Evolutionary conservation across 2,329 filamentous ascomycete genomes (phyloP), one percentile per base, ranked within the genome.

Genomic region (Parasarocladium wereldwijsianum): DNA sequence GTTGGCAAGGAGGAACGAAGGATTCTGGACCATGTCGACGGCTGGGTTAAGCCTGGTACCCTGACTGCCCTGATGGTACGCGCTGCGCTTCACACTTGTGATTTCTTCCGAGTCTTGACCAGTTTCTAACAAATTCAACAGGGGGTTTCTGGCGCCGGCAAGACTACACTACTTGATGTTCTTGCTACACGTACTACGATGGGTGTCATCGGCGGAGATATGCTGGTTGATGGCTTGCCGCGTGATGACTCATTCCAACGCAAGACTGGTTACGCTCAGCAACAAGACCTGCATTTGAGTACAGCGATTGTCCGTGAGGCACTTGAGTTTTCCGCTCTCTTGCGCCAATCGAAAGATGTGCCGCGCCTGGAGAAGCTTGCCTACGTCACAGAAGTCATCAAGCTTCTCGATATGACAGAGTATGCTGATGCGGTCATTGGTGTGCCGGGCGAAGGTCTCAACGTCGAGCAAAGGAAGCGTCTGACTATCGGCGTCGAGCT

Each of bases 141-240:
- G 56, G 83, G 83, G 28, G 77, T 76, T 7, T 82, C 73, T 5
- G 80, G 80, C 26, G 82, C 83, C 4, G 83, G 83, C 15, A 90
- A 90, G 54, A 86, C 81, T 0, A 87, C 83, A 2, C 49, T 81
- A 2, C 58, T 81, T 10, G 78, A 81, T 47, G 77, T 74, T 1
- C 54, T 81, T 2, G 69, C 73, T 2, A 72, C 78, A 40, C 63
- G 75, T 8, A 72, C 77, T 39, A 66, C 54, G 20, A 64, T 60
- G 32, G 76, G 76, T 26, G 62, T 73, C 4, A 67, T 80, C 4
- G 51, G 32, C 1, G 43, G 43, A 1, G 40, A 37, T 9, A 42
- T 46, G 8, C 25, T 58, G 11, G 72, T 80, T 9, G 73, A 80
- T 39, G 76, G 76, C 2, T 62, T 61, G 21, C 50, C 60, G 2